Evolutionary conservation across 805 yeast species (phyloP).

Genomic region (Starmerella potacharoeniae): DNA sequence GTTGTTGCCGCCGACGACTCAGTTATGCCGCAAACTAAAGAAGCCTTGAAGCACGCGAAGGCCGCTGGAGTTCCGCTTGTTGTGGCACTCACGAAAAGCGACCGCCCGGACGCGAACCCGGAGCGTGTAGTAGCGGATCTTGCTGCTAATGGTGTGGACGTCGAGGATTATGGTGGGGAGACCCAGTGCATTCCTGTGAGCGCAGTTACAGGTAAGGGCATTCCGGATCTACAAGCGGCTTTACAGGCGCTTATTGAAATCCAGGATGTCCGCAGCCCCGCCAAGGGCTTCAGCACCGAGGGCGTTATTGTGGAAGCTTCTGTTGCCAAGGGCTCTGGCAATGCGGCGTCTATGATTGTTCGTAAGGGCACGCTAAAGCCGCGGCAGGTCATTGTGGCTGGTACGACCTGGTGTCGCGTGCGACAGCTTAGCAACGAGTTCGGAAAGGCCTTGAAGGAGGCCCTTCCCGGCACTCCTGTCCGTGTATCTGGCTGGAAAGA

Average conservation of each 20-base stretch:
- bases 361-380: constrained; percentile 62
- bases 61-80: constrained; percentile 70
- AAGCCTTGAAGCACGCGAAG: constrained; percentile 87
- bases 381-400: constrained; percentile 74
- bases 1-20: constrained; percentile 98
- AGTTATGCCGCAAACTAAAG: constrained; percentile 93
- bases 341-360: constrained; percentile 73
- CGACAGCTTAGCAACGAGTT: constrained; percentile 63
- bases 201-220: constrained; percentile 80
- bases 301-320: constrained; percentile 88
- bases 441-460: constrained; percentile 51
- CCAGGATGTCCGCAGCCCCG: constrained; percentile 57
- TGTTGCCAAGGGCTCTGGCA: constrained; percentile 70
- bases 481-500: constrained; percentile 92
- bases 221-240: constrained; percentile 83
- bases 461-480: constrained; percentile 82
- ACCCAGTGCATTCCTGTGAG: constrained; percentile 79
- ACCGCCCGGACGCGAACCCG: constrained; percentile 61
- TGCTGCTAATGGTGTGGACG: constrained; percentile 63
- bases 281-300: constrained; percentile 40
- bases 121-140: constrained; percentile 71
- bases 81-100: constrained; percentile 89
- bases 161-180: constrained; percentile 93
- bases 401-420: constrained; percentile 76
- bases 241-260: constrained; percentile 75